These are phyloP conservation scores for Phytophthora tentaculata DNA, from an alignment of 352 stramenopile species.

Conservation along the genomic window DNA sequence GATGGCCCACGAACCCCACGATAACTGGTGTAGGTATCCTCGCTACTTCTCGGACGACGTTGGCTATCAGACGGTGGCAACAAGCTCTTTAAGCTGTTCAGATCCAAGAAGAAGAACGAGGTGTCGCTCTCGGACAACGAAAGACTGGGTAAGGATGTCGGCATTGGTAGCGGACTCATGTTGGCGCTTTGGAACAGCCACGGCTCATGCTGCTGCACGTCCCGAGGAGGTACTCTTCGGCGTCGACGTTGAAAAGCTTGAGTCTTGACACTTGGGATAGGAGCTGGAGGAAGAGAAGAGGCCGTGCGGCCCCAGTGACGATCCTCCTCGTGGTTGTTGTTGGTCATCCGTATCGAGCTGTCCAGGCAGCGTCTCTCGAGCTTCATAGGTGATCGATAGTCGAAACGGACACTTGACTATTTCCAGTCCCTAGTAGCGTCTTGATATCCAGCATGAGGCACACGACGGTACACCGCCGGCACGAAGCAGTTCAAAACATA, in stretches of 20 bases:
- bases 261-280: slow-evolving; percentile 18
- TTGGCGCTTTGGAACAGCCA: slow-evolving; percentile 79
- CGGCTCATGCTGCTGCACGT: slow-evolving; percentile 47
- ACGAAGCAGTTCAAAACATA: slow-evolving; percentile 26
- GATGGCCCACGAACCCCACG: slow-evolving; percentile 1
- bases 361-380: neutral
- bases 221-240: slow-evolving; percentile 23
- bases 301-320: slow-evolving; percentile 22
- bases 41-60: slow-evolving; percentile 31
- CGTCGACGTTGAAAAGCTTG: slow-evolving; percentile 27
- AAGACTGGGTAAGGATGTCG: slow-evolving; percentile 20
- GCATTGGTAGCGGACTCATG: slow-evolving; percentile 34
- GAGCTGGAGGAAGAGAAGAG: slow-evolving; percentile 13
- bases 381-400: neutral
- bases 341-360: slow-evolving; percentile 23
- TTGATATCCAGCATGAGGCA: neutral
- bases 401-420: slow-evolving; percentile 17
- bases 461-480: slow-evolving; percentile 9
- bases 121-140: slow-evolving; percentile 28
- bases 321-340: slow-evolving; percentile 41
- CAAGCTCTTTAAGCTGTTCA: slow-evolving; percentile 67
- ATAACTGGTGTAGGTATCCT: slow-evolving; percentile 25
- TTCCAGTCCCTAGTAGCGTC: neutral
- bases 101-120: slow-evolving; percentile 73
- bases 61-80: slow-evolving; percentile 37